These are phyloP conservation scores for Tylopilus intermedius DNA, from an alignment of 768 basidiomycete genomes.

Conservation along the genomic window DNA sequence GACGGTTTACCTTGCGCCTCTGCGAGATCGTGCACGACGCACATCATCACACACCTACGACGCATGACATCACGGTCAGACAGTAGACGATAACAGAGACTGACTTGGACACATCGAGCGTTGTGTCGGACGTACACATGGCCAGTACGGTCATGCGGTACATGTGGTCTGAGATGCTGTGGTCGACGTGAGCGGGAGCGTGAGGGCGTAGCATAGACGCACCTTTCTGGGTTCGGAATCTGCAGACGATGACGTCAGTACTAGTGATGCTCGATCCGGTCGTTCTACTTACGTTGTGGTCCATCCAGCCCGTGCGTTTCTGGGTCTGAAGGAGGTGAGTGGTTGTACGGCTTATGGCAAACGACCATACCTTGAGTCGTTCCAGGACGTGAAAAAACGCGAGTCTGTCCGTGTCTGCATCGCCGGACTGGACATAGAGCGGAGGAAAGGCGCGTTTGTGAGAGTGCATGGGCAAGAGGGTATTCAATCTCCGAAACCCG, in stretches of 20 bases:
- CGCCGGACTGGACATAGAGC: slow-evolving; percentile 49
- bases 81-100: slow-evolving; percentile 11
- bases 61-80: neutral
- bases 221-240: slow-evolving; percentile 88
- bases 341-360: neutral
- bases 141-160: slow-evolving; percentile 94
- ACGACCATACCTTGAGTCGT: slow-evolving; percentile 64
- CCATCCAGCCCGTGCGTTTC: slow-evolving; percentile 92
- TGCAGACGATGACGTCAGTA: slow-evolving; percentile 26
- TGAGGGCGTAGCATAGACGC: neutral
- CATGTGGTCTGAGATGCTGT: slow-evolving; percentile 94
- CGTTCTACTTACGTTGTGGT: slow-evolving; percentile 45
- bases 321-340: slow-evolving; percentile 58
- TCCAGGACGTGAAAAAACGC: slow-evolving; percentile 91
- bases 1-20: slow-evolving; percentile 73
- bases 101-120: slow-evolving; percentile 70
- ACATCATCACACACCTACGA: slow-evolving; percentile 76
- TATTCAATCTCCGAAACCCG: no score
- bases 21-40: slow-evolving; percentile 89
- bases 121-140: slow-evolving; percentile 75
- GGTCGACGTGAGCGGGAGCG: neutral
- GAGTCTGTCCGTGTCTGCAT: slow-evolving; percentile 61
- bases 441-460: slow-evolving; percentile 48
- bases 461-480: neutral
- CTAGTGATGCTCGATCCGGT: neutral